phyloP scores from a whole-genome alignment of 2,329 filamentous ascomycete genomes.

The Helminthosporium solani region DNA sequence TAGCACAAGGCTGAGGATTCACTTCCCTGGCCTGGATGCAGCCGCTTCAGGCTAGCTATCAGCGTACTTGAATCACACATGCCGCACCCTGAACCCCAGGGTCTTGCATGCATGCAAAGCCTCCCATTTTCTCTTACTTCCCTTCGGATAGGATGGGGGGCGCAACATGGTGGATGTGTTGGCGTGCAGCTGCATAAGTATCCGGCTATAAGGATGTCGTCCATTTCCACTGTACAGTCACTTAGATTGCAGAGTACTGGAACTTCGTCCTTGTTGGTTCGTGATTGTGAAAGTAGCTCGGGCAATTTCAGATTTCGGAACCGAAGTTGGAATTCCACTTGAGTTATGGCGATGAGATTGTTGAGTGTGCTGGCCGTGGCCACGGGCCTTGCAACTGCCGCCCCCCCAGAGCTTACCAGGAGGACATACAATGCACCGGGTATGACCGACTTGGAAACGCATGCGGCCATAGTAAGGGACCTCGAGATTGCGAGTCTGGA shows the following conservation, averaged over 20 bases:
- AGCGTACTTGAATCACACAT: constrained; percentile 3
- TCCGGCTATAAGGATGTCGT: constrained; percentile 1
- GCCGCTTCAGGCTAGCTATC: not conserved
- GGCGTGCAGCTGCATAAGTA: not conserved
- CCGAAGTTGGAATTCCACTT: not conserved
- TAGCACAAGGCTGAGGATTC: constrained; percentile 5
- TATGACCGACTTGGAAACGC: constrained; percentile 13
- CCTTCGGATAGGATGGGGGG: not conserved
- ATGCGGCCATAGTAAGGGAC: constrained; percentile 13
- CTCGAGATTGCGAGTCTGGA: constrained; percentile 10
- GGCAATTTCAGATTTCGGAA: not conserved
- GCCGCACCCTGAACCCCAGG: constrained; percentile 4
- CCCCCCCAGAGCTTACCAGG: constrained; percentile 5
- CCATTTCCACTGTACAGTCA: not conserved
- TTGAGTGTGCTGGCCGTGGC: constrained; percentile 1
- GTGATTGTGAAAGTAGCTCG: not conserved
- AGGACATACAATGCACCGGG: constrained; percentile 18
- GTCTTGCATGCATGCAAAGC: constrained; percentile 1
- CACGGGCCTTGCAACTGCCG: constrained; percentile 5
- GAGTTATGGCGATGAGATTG: not conserved
- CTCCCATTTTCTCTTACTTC: not conserved
- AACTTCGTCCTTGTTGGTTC: not conserved
- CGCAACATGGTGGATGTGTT: not conserved
- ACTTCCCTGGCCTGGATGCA: not conserved
- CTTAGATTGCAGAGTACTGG: not conserved